A percentile compares a stretch with the other conserved stretches of the same genome.
These are phyloP conservation scores for Podospora fimiseda DNA, from an alignment of 495 filamentous ascomycete genomes.

Conservation along the genomic window DNA sequence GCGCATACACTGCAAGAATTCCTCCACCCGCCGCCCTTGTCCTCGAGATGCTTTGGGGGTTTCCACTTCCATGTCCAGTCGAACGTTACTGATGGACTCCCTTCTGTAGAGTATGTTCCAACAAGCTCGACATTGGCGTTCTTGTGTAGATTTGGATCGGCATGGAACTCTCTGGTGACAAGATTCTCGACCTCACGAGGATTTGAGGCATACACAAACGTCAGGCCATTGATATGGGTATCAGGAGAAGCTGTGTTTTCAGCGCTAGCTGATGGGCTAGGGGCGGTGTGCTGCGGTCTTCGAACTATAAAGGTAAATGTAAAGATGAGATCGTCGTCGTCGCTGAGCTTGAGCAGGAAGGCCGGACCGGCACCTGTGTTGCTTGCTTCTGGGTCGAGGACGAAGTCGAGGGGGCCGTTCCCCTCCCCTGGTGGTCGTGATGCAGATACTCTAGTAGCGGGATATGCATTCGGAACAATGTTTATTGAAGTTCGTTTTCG, in stretches of 20 bases:
- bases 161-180: constrained; percentile 90
- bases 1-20: constrained; percentile 76
- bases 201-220: constrained; percentile 83
- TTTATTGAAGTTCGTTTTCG: constrained; percentile 65
- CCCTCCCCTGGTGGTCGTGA: constrained; percentile 65
- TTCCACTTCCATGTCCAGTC: constrained; percentile 97
- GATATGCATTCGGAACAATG: constrained; percentile 82
- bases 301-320: constrained; percentile 87
- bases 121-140: constrained; percentile 92
- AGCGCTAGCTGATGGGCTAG: constrained; percentile 1
- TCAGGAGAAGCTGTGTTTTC: constrained; percentile 52
- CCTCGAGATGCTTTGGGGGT: constrained; percentile 75
- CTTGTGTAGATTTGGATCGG: constrained; percentile 94
- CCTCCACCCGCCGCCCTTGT: constrained; percentile 86
- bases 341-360: constrained; percentile 79
- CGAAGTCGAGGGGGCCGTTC: constrained; percentile 72
- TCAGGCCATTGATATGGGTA: constrained; percentile 80
- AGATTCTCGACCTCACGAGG: constrained; percentile 84
- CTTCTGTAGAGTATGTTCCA: constrained; percentile 77
- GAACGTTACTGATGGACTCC: constrained; percentile 77
- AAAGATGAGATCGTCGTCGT: constrained; percentile 87
- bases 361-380: constrained; percentile 50
- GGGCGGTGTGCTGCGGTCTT: constrained; percentile 49
- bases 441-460: constrained; percentile 71
- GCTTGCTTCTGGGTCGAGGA: constrained; percentile 80